Evolutionary conservation across 495 filamentous ascomycete species (phyloP).

Genomic region (Paragyromitra xinjiangensis): DNA sequence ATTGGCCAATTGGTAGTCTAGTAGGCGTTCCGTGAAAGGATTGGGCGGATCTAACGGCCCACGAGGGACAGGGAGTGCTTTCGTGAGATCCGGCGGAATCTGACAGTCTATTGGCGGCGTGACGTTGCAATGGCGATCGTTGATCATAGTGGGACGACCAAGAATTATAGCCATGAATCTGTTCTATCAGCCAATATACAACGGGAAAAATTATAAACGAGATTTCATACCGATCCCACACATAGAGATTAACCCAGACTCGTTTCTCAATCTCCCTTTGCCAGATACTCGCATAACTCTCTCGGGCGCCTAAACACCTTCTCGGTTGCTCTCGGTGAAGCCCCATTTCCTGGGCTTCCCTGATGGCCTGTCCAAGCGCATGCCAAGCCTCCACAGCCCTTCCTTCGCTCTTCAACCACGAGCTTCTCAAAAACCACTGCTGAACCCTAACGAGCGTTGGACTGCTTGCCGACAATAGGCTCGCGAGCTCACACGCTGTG

Average conservation of each 20-base stretch:
- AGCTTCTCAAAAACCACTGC: slow-evolving; percentile 64
- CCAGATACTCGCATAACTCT: slow-evolving; percentile 63
- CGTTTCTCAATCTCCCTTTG: slow-evolving; percentile 64
- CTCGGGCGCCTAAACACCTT: slow-evolving; percentile 10
- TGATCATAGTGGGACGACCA: slow-evolving; percentile 67
- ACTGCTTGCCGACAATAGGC: slow-evolving; percentile 65
- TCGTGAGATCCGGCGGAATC: slow-evolving; percentile 57
- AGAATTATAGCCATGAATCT: slow-evolving; percentile 66
- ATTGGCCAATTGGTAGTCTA: slow-evolving; percentile 54
- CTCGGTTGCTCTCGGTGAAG: slow-evolving; percentile 63
- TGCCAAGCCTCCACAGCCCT: slow-evolving; percentile 65
- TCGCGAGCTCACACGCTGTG: slow-evolving; percentile 64
- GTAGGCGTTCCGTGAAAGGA: slow-evolving; percentile 57
- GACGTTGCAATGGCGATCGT: slow-evolving; percentile 61
- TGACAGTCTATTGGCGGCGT: slow-evolving; percentile 59
- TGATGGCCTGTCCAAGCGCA: slow-evolving; percentile 66
- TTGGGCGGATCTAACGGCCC: slow-evolving; percentile 58
- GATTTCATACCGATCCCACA: slow-evolving; percentile 66
- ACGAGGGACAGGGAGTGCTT: slow-evolving; percentile 56
- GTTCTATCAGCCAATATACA: slow-evolving; percentile 21
- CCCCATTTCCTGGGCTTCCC: slow-evolving; percentile 72
- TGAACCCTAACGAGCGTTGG: slow-evolving; percentile 67
- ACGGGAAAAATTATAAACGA: slow-evolving; percentile 8
- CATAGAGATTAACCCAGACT: slow-evolving; percentile 67
- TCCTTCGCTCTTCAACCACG: slow-evolving; percentile 59